Conservation (phyloP, 1,284 basidiomycete genomes). For the Wolfiporia cocos region DNA sequence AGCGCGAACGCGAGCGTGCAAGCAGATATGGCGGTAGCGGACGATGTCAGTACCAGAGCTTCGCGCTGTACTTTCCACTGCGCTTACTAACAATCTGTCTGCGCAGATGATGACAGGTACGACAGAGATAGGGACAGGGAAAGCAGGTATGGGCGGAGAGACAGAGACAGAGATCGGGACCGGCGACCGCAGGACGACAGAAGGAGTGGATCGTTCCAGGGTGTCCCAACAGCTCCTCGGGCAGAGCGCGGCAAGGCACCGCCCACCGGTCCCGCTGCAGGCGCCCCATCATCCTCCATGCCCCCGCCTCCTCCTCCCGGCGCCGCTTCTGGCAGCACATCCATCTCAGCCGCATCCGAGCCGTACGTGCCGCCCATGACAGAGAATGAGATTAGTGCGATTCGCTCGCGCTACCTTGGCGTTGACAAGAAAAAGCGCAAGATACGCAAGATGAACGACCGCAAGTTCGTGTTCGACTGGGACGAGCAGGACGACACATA, state of each 20-base stretch:
- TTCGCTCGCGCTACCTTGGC: slow-evolving; percentile 87
- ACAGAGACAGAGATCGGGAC: slow-evolving; percentile 24
- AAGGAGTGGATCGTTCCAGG: slow-evolving; percentile 35
- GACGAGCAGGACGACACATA: slow-evolving; percentile 91
- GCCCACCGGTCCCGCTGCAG: slow-evolving; percentile 26
- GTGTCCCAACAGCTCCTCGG: slow-evolving; percentile 77
- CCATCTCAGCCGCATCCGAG: slow-evolving; percentile 29
- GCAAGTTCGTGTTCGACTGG: slow-evolving; percentile 99
- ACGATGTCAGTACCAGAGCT: slow-evolving; percentile 44
- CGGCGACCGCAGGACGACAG: slow-evolving; percentile 25
- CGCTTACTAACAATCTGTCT: slow-evolving; percentile 13
- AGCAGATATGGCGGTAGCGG: slow-evolving; percentile 33
- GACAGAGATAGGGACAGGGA: slow-evolving; percentile 46
- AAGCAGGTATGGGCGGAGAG: slow-evolving; percentile 28
- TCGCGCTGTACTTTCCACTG: slow-evolving; percentile 12
- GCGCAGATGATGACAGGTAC: slow-evolving; percentile 52
- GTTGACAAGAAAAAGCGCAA: slow-evolving; percentile 90
- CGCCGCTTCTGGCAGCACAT: slow-evolving; percentile 10
- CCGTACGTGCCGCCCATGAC: slow-evolving; percentile 69
- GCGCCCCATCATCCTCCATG: slow-evolving; percentile 39
- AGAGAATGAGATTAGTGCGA: slow-evolving; percentile 67
- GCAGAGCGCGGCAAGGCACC: slow-evolving; percentile 55
- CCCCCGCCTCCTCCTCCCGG: slow-evolving; percentile 34
- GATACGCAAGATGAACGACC: slow-evolving; percentile 89
- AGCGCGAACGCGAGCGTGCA: slow-evolving; percentile 29